phyloP scores from a whole-genome alignment of 306 rosid genomes.

The Corylus americana region DNA sequence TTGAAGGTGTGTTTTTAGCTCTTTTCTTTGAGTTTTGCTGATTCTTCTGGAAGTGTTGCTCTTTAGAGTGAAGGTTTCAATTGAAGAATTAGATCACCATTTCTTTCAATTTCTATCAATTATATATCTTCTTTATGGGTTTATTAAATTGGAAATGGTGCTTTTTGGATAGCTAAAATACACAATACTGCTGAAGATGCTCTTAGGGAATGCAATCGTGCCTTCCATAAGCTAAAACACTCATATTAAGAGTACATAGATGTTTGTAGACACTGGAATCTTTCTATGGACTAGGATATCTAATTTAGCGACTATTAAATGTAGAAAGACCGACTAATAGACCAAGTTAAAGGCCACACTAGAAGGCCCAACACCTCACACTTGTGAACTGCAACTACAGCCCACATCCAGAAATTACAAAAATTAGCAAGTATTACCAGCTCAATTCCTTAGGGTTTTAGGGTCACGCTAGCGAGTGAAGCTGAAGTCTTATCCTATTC shows the following conservation, averaged over 20 bases:
- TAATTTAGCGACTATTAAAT: no score
- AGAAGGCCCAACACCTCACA: background rate
- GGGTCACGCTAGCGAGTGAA: no score
- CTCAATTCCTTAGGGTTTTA: no score
- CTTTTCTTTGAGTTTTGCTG: background rate
- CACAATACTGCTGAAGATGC: no score
- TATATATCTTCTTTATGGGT: no score
- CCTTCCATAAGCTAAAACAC: background rate
- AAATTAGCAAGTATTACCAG: background rate
- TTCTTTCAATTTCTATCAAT: background rate
- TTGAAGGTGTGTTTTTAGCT: background rate
- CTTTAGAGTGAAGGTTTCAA: background rate
- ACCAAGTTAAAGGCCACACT: no score
- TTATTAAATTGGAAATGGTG: no score
- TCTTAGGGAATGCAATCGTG: background rate
- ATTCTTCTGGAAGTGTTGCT: background rate
- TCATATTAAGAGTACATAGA: background rate
- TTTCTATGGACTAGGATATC: no score
- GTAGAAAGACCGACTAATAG: no score
- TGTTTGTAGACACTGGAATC: no score
- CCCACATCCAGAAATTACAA: background rate
- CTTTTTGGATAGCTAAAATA: no score
- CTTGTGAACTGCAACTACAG: background rate
- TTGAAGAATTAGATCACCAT: background rate
- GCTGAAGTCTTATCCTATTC: no score